A percentile compares a stretch with the other conserved stretches of the same genome.
phyloP scores from a whole-genome alignment of 495 filamentous ascomycete species.

The Tetracladium marchalianum region DNA sequence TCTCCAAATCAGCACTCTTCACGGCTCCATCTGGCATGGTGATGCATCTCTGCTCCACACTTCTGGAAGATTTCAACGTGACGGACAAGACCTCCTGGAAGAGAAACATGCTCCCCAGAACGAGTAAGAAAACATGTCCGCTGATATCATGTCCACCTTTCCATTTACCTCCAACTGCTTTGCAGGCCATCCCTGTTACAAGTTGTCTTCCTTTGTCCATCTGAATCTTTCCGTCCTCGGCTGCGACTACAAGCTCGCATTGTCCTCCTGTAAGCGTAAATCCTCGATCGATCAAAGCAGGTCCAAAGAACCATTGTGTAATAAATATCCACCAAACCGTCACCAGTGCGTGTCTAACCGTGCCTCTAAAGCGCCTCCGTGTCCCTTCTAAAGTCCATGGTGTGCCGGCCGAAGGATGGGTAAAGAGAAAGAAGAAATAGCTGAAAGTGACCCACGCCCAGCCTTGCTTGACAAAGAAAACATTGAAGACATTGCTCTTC shows the following conservation, averaged over 20 bases:
- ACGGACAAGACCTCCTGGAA: conserved; percentile 68
- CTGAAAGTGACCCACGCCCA: conserved; percentile 82
- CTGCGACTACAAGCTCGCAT: conserved; percentile 45
- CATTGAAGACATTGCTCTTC: conserved; percentile 85
- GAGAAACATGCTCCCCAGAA: conserved; percentile 69
- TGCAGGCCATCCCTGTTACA: conserved; percentile 72
- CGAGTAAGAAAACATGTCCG: conserved; percentile 90
- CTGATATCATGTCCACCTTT: conserved; percentile 85
- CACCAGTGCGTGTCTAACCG: conserved; percentile 56
- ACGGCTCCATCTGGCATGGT: conserved; percentile 49
- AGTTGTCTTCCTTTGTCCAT: conserved; percentile 25
- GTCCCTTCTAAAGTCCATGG: conserved; percentile 23
- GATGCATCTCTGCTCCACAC: conserved; percentile 45
- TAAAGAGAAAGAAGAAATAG: conserved; percentile 51
- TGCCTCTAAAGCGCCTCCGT: conserved; percentile 36
- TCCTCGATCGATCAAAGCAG: conserved; percentile 75
- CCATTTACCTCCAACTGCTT: conserved; percentile 72
- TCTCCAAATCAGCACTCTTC: conserved; percentile 37
- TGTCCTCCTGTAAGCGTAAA: conserved; percentile 75
- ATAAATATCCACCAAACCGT: conserved; percentile 67
- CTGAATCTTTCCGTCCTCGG: conserved; percentile 20
- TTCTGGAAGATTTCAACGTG: conserved; percentile 31
- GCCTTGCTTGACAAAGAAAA: conserved; percentile 85
- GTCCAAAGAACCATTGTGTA: conserved; percentile 96
- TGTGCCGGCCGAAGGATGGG: conserved; percentile 41